Base-by-base conservation (phyloP, 257 asterid species). In the Forsythia suspensa region DNA sequence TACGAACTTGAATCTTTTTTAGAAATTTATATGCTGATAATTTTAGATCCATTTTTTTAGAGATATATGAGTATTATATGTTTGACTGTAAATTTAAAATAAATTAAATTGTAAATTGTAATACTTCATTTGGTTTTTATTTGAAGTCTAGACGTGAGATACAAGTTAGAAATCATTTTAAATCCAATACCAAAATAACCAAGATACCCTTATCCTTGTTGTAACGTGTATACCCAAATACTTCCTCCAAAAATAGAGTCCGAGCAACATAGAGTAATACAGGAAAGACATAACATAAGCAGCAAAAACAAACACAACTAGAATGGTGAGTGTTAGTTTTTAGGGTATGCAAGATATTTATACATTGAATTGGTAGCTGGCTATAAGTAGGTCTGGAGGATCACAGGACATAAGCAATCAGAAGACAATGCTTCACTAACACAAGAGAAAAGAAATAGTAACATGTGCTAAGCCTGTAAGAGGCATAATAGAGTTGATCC, bases 381-480 rank as follows among this genome's bases (percentile, higher is more conserved):
- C 29, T 57, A 57, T 48, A 57, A n/a, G 65, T 16, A 55, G 66
- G 66, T 57, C 59, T 48, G 59, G 20, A 15, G 20, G 20, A 48
- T 48, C 59, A 57, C 29, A 57, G 66, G 66, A n/a, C 59, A 48
- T 15, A 16, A 57, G 66, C 34, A 57, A 8, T 57, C 66, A 57
- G 4, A 18, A 57, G 66, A 48, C 59, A 15, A 29, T 4, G 59
- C 59, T 52, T 61, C 78, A 29, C 29, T 16, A 78, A 63, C 79
- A 55, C 38, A 20, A 42, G 12, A 37, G 65, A 73, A 72, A 38
- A 75, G 59, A 75, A 38, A 71, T 78, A 5, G 36, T 36, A 70
- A 12, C 65, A 40, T 18, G 72, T 24, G 44, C 42, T 43, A 71
- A 71, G 24, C 44, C 72, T 61, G n/a, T 21, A 70, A 24, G 38